Percentiles rank a stretch among this genome's conserved stretches.
Evolutionary conservation across 2,329 filamentous ascomycete species (phyloP).

Genomic region (Nemania sp.): DNA sequence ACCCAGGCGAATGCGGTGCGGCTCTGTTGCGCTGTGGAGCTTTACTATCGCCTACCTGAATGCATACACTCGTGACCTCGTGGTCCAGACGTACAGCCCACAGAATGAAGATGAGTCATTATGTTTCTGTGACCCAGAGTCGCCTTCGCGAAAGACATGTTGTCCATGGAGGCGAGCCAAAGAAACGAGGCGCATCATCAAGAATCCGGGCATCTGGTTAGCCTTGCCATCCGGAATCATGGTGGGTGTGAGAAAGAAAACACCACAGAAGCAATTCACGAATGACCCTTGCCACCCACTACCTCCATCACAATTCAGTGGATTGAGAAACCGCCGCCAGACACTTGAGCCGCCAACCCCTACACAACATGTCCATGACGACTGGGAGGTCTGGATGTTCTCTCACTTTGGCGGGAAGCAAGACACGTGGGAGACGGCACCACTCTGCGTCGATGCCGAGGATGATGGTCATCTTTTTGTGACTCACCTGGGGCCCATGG

Average conservation of each 20-base stretch:
- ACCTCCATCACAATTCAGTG: slow-evolving; percentile 28
- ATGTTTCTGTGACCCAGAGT: slow-evolving; percentile 55
- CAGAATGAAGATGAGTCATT: slow-evolving; percentile 59
- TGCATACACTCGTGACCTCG: slow-evolving; percentile 62
- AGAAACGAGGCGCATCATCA: slow-evolving; percentile 57
- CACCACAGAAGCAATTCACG: slow-evolving; percentile 32
- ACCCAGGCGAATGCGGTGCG: slow-evolving; percentile 56
- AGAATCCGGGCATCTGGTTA: slow-evolving; percentile 70
- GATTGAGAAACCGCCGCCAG: slow-evolving; percentile 40
- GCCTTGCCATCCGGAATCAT: slow-evolving; percentile 63
- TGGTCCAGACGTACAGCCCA: slow-evolving; percentile 67
- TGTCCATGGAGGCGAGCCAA: slow-evolving; percentile 57
- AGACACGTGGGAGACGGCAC: slow-evolving; percentile 51
- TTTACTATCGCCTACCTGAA: slow-evolving; percentile 69
- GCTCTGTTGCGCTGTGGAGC: slow-evolving; percentile 60
- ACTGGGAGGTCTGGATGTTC: slow-evolving; percentile 62
- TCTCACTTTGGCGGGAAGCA: slow-evolving; percentile 49
- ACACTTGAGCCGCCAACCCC: slow-evolving; percentile 23
- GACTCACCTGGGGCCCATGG: slow-evolving; percentile 67
- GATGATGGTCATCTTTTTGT: slow-evolving; percentile 64
- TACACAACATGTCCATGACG: slow-evolving; percentile 37
- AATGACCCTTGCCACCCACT: slow-evolving; percentile 27
- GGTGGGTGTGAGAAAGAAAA: slow-evolving; percentile 63
- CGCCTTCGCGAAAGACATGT: slow-evolving; percentile 48
- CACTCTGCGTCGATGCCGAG: slow-evolving; percentile 49